Conservation (phyloP, 1,284 basidiomycete species). For the Uromyces viciae-fabae region DNA sequence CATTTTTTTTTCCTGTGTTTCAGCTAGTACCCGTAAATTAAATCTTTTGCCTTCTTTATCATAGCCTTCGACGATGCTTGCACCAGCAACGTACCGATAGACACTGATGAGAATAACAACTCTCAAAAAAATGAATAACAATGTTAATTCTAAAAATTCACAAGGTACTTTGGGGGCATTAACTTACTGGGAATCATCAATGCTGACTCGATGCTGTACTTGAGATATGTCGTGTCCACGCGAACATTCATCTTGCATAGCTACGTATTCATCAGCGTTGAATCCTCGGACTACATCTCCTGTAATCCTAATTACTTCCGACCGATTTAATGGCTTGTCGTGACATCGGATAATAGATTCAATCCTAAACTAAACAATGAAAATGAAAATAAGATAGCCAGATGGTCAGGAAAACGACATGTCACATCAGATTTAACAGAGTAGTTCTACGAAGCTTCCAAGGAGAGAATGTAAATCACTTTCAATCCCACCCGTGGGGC, state of each 20-base stretch:
- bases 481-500: constrained; percentile 5
- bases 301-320: constrained; percentile 22
- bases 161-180: too few species aligned
- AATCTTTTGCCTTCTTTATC: constrained; percentile 30
- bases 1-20: constrained; percentile 27
- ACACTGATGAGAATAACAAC: constrained; percentile 27
- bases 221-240: neutral
- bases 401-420: too few species aligned
- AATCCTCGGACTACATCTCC: constrained; percentile 18
- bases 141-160: neutral
- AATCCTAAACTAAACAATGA: constrained; percentile 14
- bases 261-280: constrained; percentile 24
- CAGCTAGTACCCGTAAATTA: constrained; percentile 20
- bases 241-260: neutral
- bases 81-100: constrained; percentile 15
- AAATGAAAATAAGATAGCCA: too few species aligned
- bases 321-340: constrained; percentile 21
- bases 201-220: constrained; percentile 14
- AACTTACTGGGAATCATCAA: constrained; percentile 29
- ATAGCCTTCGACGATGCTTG: constrained; percentile 17
- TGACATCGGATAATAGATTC: constrained; percentile 33
- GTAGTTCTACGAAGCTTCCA: too few species aligned
- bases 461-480: neutral
- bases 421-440: too few species aligned
- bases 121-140: neutral